A percentile compares a stretch with the other conserved stretches of the same genome.
These are phyloP conservation scores for Lachnellula cervina DNA, from an alignment of 2,329 filamentous ascomycete genomes.

Conservation along the genomic window DNA sequence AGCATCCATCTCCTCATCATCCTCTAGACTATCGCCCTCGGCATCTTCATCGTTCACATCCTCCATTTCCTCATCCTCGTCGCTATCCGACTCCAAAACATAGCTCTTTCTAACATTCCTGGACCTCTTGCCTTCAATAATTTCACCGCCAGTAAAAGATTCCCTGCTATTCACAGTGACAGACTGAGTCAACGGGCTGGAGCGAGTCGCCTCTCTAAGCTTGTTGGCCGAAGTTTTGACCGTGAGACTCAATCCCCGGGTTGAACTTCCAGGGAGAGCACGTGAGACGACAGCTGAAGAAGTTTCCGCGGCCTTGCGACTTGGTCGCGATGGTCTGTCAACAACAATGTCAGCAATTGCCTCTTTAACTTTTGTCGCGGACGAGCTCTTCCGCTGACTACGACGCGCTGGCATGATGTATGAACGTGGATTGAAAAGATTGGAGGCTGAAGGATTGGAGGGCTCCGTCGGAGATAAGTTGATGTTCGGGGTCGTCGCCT, in stretches of 20 bases:
- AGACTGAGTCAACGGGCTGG: constrained; percentile 18
- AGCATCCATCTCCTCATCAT: constrained; percentile 31
- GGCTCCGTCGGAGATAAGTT: neutral
- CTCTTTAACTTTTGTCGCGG: constrained; percentile 25
- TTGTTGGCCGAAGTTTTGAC: constrained; percentile 33
- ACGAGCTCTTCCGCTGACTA: constrained; percentile 23
- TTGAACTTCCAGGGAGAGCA: constrained; percentile 21
- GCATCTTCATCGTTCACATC: constrained; percentile 32
- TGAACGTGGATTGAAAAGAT: neutral
- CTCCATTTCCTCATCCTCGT: constrained; percentile 27
- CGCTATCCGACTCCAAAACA: constrained; percentile 45
- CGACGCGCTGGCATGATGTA: constrained; percentile 26
- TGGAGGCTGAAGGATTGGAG: neutral
- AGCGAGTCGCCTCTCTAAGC: constrained; percentile 29
- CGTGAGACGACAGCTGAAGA: constrained; percentile 29
- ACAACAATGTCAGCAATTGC: constrained; percentile 25
- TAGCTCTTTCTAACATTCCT: constrained; percentile 33
- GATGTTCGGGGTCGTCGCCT: constrained; percentile 17
- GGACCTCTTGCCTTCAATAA: constrained; percentile 29
- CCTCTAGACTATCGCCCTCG: constrained; percentile 36
- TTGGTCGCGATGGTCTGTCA: constrained; percentile 26
- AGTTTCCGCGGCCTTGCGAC: constrained; percentile 26
- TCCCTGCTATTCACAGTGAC: constrained; percentile 19
- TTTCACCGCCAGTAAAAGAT: constrained; percentile 27
- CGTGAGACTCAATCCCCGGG: constrained; percentile 30